Evolutionary conservation across 169 alveolate genomes (phyloP).

Genomic region (Haemoproteus tartakovskyi): DNA sequence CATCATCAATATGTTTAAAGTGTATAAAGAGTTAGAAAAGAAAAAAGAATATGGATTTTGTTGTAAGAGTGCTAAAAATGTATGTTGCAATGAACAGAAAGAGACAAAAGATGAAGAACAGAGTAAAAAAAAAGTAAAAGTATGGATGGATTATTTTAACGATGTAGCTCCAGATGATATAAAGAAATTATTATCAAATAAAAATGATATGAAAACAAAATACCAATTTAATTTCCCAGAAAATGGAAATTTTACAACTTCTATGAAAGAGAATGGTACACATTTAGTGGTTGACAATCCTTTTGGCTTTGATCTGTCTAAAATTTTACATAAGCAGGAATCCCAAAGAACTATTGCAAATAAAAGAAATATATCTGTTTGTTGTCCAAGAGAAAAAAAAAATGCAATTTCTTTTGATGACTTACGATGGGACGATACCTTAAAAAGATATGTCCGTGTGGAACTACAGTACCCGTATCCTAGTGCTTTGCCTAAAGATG

Average conservation of each 20-base stretch:
- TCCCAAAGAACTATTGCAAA: background rate
- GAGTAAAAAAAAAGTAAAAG: conserved; percentile 3
- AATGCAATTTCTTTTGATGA: conserved; percentile 28
- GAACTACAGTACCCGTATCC: no score
- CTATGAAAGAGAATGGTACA: conserved; percentile 1
- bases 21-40: conserved; percentile 10
- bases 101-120: background rate
- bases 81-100: background rate
- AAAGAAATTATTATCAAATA: conserved; percentile 1
- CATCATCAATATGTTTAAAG: conserved; percentile 2
- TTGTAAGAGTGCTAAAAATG: conserved; percentile 16
- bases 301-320: conserved; percentile 19
- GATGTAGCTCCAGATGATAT: conserved; percentile 38
- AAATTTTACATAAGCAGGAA: background rate
- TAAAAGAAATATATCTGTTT: background rate
- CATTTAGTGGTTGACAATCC: conserved; percentile 22
- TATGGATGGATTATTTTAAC: conserved; percentile 32
- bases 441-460: conserved; percentile 29
- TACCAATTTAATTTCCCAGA: no score
- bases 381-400: conserved; percentile 1
- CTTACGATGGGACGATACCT: conserved; percentile 20
- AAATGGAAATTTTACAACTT: conserved; percentile 9
- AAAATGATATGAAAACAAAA: no score
- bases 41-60: conserved; percentile 39
- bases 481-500: no score